phyloP scores from a whole-genome alignment of 164 flowering plant species.

The Pachysandra terminalis region DNA sequence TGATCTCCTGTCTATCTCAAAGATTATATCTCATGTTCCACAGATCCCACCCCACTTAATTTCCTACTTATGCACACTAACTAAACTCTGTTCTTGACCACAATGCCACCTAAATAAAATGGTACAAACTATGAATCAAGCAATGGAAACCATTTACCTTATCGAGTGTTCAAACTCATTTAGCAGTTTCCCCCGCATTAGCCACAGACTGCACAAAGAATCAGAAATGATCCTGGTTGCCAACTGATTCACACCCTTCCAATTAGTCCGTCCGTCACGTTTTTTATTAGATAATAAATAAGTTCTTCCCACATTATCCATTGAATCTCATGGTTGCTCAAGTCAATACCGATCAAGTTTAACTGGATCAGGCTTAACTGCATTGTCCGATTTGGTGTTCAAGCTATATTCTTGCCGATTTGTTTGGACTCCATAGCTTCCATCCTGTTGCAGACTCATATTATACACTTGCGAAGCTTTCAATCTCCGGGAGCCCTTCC shows the following conservation, averaged over 20 bases:
- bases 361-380: not conserved
- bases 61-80: slow-evolving; percentile 1
- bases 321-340: not conserved
- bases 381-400: not conserved
- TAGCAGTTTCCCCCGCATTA: not conserved
- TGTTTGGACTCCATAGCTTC: slow-evolving; percentile 32
- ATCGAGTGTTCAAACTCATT: not conserved
- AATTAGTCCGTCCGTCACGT: too few species aligned
- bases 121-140: not conserved
- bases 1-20: not conserved
- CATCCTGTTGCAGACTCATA: slow-evolving; percentile 44
- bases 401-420: not conserved
- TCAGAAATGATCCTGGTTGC: not conserved
- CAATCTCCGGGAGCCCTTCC: slow-evolving; percentile 3
- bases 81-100: not conserved
- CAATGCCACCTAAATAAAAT: not conserved
- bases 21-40: not conserved
- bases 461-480: slow-evolving; percentile 30
- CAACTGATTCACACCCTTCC: not conserved
- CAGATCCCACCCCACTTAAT: not conserved
- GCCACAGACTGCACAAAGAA: not conserved
- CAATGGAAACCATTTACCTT: not conserved
- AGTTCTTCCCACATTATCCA: not conserved
- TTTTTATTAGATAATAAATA: too few species aligned
- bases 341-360: slow-evolving; percentile 1